These are phyloP conservation scores for Neurospora tetraspora DNA, from an alignment of 495 filamentous ascomycete species.

Conservation along the genomic window DNA sequence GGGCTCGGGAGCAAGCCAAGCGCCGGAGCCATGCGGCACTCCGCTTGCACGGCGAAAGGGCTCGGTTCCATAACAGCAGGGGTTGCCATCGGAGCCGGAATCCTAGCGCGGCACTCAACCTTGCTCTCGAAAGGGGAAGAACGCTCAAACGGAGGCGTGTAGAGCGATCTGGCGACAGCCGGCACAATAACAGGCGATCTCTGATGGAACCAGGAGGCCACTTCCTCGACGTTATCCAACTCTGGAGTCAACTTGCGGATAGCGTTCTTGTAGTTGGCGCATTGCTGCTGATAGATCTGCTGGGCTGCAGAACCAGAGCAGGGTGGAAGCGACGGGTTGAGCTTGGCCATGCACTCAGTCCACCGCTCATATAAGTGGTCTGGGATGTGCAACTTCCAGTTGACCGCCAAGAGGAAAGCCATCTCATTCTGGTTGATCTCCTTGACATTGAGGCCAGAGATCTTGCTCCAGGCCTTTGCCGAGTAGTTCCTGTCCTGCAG, in stretches of 20 bases:
- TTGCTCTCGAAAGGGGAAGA: conserved; percentile 15
- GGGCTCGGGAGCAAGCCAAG: conserved; percentile 68
- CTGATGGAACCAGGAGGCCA: conserved; percentile 24
- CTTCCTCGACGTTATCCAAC: conserved; percentile 50
- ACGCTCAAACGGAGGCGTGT: conserved; percentile 18
- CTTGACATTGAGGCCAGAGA: conserved; percentile 31
- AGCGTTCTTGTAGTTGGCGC: conserved; percentile 61
- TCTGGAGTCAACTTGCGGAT: conserved; percentile 73
- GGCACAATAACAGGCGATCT: conserved; percentile 22
- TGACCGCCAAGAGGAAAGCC: conserved; percentile 78
- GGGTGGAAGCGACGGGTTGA: conserved; percentile 60
- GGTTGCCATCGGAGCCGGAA: conserved; percentile 28
- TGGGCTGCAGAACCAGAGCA: conserved; percentile 41
- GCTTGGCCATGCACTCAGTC: conserved; percentile 81
- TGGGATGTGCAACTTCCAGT: conserved; percentile 90
- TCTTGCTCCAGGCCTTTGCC: not conserved
- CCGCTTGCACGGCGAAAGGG: conserved; percentile 43
- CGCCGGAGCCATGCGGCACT: conserved; percentile 37
- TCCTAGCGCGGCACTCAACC: not conserved
- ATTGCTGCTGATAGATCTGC: conserved; percentile 32
- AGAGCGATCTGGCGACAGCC: conserved; percentile 18
- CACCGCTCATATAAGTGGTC: conserved; percentile 82
- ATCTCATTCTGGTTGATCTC: conserved; percentile 98
- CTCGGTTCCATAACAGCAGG: conserved; percentile 54
- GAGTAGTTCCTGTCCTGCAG: conserved; percentile 97